Conservation (phyloP, 2,329 filamentous ascomycete species). For the Cryphonectria nitschkei region DNA sequence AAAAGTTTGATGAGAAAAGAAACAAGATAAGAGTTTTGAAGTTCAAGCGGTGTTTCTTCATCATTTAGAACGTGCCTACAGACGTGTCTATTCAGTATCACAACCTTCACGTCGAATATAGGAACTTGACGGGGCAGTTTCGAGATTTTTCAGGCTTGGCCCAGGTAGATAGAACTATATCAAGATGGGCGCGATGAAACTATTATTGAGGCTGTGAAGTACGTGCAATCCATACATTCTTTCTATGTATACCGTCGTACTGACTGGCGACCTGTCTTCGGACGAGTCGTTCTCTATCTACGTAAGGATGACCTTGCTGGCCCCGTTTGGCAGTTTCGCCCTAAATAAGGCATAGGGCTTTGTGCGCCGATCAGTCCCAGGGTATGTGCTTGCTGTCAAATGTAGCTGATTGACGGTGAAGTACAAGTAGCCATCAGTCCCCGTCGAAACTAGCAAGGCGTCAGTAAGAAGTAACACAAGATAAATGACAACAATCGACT, state of each 20-base stretch:
- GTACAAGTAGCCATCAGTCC: slow-evolving; percentile 53
- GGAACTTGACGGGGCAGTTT: too few relatives aligned
- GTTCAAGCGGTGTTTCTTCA: too few relatives aligned
- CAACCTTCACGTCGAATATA: too few relatives aligned
- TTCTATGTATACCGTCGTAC: not conserved
- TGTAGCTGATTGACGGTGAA: slow-evolving; percentile 56
- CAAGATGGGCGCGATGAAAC: not conserved
- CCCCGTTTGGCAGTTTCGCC: slow-evolving; percentile 34
- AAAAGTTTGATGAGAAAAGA: too few relatives aligned
- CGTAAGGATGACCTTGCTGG: slow-evolving; percentile 31
- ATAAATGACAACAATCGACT: slow-evolving; percentile 2
- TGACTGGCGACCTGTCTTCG: not conserved
- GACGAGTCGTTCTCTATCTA: not conserved
- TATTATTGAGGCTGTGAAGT: not conserved
- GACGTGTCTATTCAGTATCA: too few relatives aligned
- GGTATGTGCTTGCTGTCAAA: slow-evolving; percentile 25
- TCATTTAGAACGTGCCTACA: too few relatives aligned
- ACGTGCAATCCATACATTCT: not conserved
- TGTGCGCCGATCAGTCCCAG: slow-evolving; percentile 30
- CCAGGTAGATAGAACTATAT: too few relatives aligned
- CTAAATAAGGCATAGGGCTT: slow-evolving; percentile 35
- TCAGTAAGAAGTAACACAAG: not conserved
- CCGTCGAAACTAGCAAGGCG: slow-evolving; percentile 38
- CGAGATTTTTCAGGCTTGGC: too few relatives aligned
- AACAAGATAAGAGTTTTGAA: too few relatives aligned